Conservation (phyloP, 2,329 filamentous ascomycete genomes). For the Magnaporthales sp. region DNA sequence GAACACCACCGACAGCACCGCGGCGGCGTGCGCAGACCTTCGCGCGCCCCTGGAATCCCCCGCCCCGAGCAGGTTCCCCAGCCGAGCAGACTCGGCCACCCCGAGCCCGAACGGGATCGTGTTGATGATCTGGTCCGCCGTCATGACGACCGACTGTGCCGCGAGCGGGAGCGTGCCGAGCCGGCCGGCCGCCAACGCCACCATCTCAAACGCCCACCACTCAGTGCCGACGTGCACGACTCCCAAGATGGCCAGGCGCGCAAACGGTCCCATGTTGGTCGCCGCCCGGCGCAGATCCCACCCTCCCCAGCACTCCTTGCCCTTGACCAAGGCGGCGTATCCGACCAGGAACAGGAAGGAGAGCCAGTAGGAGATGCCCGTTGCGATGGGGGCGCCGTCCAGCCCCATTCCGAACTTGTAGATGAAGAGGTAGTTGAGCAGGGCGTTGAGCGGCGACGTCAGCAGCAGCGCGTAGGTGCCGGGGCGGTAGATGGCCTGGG, state of each 20-base stretch:
- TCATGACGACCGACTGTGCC: conserved; percentile 85
- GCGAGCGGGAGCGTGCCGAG: conserved; percentile 73
- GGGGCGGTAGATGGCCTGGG: conserved; percentile 79
- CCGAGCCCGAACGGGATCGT: conserved; percentile 83
- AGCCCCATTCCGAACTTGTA: conserved; percentile 64
- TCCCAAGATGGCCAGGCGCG: conserved; percentile 65
- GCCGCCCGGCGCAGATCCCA: conserved; percentile 52
- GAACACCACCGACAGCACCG: conserved; percentile 61
- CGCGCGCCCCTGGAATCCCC: conserved; percentile 56
- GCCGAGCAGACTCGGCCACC: conserved; percentile 66
- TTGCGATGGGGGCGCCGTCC: conserved; percentile 72
- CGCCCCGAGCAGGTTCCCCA: conserved; percentile 74
- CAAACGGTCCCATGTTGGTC: conserved; percentile 61
- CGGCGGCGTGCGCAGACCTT: conserved; percentile 66
- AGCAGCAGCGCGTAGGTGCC: conserved; percentile 77
- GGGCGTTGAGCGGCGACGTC: conserved; percentile 71
- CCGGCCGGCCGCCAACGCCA: conserved; percentile 71
- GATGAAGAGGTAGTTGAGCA: conserved; percentile 74
- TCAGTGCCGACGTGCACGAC: conserved; percentile 81
- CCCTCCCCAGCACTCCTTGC: conserved; percentile 74
- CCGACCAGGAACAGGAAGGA: conserved; percentile 69
- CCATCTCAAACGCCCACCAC: conserved; percentile 93
- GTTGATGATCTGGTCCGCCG: conserved; percentile 73
- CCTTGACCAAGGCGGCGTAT: conserved; percentile 63
- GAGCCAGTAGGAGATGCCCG: conserved; percentile 77